Base-by-base conservation (phyloP, 2,329 filamentous ascomycete genomes). In the Fusarium sarcochroum region DNA sequence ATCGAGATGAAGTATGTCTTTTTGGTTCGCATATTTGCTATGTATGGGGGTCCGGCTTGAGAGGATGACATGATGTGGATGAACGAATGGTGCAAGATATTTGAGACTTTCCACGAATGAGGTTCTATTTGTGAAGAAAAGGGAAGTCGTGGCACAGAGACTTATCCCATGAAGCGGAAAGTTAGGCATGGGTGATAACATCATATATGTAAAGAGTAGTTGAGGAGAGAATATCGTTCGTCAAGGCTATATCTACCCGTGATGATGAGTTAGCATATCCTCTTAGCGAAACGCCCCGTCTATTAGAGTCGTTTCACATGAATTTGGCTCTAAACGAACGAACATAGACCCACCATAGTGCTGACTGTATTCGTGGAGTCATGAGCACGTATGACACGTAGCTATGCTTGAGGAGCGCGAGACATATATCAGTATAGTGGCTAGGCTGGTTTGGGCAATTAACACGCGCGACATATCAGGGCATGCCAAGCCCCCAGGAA, bases 21-120 rank as follows among this genome's bases (percentile, higher is more conserved):
- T 56, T 57, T 60, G 55, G 44, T 55, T 35, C 42, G 18, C 42
- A 46, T 42, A 27, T 58, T 55, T 51, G 34, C 37, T 35, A 53
- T 53, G 9, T 41, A 27, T 34, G 15, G 32, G 23, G 32, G 50
- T 40, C 34, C 30, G 42, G 46, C 32, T 55, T 46, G 23, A 51
- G 34, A 41, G 21, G 44, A 25, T 35, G 45, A 47, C 37, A 58
- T 15, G 45, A 14, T 40, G 47, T 45, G 17, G 18, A 45, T 13
- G 34, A 23, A 18, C 9, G 17, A 21, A 21, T 20, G 41, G 17
- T 47, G 15, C 46, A 21, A 21, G n/a, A 32, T 40, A 30, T 32
- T 17, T 40, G 21, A 27, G 18, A 23, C 25, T 27, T 27, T 21
- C 5, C 14, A 23, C 17, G 15, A 30, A 32, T n/a, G 27, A 21